Conservation (phyloP, 1,284 basidiomycete species). For the Pterulicium gracile region DNA sequence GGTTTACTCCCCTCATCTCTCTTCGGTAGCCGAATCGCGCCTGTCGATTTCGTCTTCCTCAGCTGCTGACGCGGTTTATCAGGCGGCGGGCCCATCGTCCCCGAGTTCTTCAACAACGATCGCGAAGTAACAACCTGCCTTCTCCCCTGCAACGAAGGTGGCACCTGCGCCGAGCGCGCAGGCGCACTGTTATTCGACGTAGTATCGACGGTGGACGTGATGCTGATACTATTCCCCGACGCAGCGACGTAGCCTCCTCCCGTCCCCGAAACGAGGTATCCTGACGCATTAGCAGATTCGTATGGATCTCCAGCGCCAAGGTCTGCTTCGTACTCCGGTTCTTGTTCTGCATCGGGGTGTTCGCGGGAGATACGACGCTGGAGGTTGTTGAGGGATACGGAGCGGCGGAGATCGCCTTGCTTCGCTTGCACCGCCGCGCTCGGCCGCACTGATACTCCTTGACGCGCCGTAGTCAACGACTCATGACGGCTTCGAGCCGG, state of each 20-base stretch:
- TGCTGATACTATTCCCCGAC: constrained; percentile 89
- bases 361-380: constrained; percentile 31
- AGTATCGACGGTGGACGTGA: constrained; percentile 83
- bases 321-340: no score
- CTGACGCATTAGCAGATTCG: constrained; percentile 57
- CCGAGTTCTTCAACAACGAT: constrained; percentile 22
- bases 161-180: constrained; percentile 32
- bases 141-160: constrained; percentile 41
- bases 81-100: constrained; percentile 62
- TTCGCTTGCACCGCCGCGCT: constrained; percentile 23
- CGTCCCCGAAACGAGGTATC: constrained; percentile 47
- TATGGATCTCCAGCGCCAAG: constrained; percentile 32
- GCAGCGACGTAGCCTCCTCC: constrained; percentile 65
- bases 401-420: constrained; percentile 52
- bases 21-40: constrained; percentile 61
- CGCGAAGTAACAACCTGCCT: constrained; percentile 44
- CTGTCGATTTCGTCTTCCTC: constrained; percentile 69
- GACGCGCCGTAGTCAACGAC: no score
- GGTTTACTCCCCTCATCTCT: constrained; percentile 83
- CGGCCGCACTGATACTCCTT: constrained; percentile 24
- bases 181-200: constrained; percentile 61
- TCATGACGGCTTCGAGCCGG: constrained; percentile 22
- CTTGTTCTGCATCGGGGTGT: constrained; percentile 33
- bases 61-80: constrained; percentile 37
- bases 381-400: constrained; percentile 72